Evolutionary conservation across 106 monocot species (phyloP).

Genomic region (Hemerocallis citrina): DNA sequence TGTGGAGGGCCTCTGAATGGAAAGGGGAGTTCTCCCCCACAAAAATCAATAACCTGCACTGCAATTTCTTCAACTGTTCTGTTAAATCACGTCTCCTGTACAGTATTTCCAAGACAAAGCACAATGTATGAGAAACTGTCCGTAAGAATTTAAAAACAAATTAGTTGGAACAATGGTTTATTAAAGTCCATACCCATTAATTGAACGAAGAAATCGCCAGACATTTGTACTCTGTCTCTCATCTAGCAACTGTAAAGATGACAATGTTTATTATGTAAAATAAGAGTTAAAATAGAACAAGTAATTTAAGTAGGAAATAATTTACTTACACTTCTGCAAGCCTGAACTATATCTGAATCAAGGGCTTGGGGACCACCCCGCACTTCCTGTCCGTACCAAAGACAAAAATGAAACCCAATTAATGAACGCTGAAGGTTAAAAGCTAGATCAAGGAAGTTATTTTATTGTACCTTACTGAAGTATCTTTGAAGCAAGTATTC

Average conservation of each 20-base stretch:
- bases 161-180: background rate
- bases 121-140: background rate
- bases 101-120: background rate
- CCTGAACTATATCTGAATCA: conserved; percentile 68
- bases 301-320: background rate
- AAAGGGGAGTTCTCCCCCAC: conserved; percentile 70
- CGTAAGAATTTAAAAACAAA: background rate
- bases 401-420: background rate
- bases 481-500: conserved; percentile 76
- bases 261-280: too few species aligned
- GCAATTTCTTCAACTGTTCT: conserved; percentile 36
- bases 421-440: background rate
- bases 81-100: conserved; percentile 62
- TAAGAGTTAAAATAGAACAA: too few species aligned
- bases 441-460: background rate
- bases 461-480: conserved; percentile 62
- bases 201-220: conserved; percentile 52
- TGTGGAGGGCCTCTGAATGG: conserved; percentile 57
- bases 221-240: conserved; percentile 51
- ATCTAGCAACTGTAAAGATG: conserved; percentile 38
- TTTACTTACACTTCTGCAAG: conserved; percentile 69
- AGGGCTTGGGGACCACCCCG: conserved; percentile 42
- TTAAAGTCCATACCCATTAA: conserved; percentile 46
- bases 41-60: conserved; percentile 57
- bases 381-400: conserved; percentile 32